Base-by-base conservation (phyloP, 2,329 filamentous ascomycete genomes). In the Fusarium sp. region DNA sequence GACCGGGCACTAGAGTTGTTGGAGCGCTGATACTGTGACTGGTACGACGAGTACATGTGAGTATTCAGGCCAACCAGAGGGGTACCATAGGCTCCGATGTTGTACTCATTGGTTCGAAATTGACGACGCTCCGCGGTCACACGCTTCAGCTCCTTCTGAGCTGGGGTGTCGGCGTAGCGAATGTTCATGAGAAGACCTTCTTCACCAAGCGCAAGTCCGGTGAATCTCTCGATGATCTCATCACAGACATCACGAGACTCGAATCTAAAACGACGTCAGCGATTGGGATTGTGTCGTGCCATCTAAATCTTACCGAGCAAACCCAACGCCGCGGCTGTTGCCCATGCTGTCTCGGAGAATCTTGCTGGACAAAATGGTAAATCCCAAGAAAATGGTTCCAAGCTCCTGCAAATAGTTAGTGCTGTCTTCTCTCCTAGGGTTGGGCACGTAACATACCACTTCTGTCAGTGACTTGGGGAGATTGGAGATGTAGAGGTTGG, bases 401-500 rank as follows among this genome's bases (percentile, higher is more conserved):
- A 94, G 89, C 83, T 95, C 93, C 91, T 94, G 77, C 33, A 7
- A 20, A 4, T 3, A 17, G 64, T 81, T 22, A 80, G 66, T 25
- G 38, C 6, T 43, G 17, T 22, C 11, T 32, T 59, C 38, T 8
- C 6, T 25, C 4, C 20, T 1, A 32, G 15, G 12, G 22, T 47
- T 32, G 17, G 20, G 10, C 14, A 3, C 20, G 22, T 10, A 58
- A 86, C 92, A 81, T 84, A 96, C 95, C 78, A 94, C 92, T 86
- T 99, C 97, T 62, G 94, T 97, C 88, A 97, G 91, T 72, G 92
- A 91, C 84, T 96, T 95, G 38, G 97, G 97, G 52, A 99, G 90
- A 84, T 98, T 99, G 32, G 97, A 99, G 72, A 98, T 95, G 84
- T 99, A 99, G 73, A 99, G 90, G 82, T 99, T 99, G 74, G 97